Evolutionary conservation across 306 rosid species (phyloP), one percentile per base, ranked within the genome.

Genomic region (Gastrolobium bilobum): DNA sequence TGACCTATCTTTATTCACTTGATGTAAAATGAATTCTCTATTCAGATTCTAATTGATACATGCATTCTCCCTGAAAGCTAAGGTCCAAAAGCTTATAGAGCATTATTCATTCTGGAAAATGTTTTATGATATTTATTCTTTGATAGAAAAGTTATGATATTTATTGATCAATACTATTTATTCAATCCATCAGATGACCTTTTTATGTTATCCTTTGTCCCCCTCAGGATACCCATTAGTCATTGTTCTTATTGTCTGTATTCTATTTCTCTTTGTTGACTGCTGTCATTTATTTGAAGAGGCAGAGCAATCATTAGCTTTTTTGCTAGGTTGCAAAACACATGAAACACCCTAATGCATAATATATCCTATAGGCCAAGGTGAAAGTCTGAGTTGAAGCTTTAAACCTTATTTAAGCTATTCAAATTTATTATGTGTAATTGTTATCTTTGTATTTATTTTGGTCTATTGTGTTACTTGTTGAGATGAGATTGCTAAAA

Each of bases 401-500:
- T 76, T 67, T 68, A 37, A 54, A 29, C 37, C 26, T 34, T 39
- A 35, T 50, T 14, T 56, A 30, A 30, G 48, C 72, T 51, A 34
- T 2, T 58, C 7, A 58, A 63, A 46, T 56, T 56, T 43, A 43
- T 20, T 54, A 57, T 46, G n/a, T 56, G 5, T 43, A 50, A 46
- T 61, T 33, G 33, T 82, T 52, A 33, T 64, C 42, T 64, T 20
- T 8, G 47, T 15, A 13, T 53, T 20, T 62, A 39, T 31, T 68
- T 61, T 37, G 51, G 10, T 39, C 46, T 11, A 5, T 61, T 60
- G 10, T 14, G 47, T 31, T 61, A 37, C 14, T 40, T 14, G 53
- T 67, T 10, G 48, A 63, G 74, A 76, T 62, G 44, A 42, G 15
- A 57, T 68, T 58, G 10, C 54, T 65, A 57, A 54, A 48, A 56